phyloP scores from a whole-genome alignment of 768 basidiomycete species.

The Pluteus cervinus region DNA sequence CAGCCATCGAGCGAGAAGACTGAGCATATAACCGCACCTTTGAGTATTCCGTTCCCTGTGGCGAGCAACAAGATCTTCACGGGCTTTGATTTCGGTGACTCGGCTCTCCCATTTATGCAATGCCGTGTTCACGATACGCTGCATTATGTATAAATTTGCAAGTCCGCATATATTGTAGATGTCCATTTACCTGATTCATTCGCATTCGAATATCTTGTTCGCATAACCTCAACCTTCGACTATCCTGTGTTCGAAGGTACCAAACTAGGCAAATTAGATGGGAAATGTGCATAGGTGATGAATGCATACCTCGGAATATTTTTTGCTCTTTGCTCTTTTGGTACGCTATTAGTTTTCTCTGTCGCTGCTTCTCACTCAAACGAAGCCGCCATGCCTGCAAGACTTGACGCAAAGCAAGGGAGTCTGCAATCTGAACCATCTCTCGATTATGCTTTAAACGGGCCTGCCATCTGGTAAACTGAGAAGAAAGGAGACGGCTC shows the following conservation, averaged over 20 bases:
- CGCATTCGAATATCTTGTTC: constrained; percentile 5
- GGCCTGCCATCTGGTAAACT: too few species aligned
- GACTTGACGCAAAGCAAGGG: constrained; percentile 39
- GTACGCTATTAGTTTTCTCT: constrained; percentile 37
- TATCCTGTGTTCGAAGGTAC: constrained; percentile 2
- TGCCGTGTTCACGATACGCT: constrained; percentile 48
- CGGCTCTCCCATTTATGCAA: constrained; percentile 64
- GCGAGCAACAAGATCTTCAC: constrained; percentile 61
- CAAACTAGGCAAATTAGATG: constrained; percentile 7
- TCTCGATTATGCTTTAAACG: too few species aligned
- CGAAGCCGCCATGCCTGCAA: constrained; percentile 45
- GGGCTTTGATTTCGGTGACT: constrained; percentile 67
- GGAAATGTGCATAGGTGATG: neutral
- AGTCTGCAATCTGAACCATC: constrained; percentile 44
- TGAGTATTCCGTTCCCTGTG: constrained; percentile 26
- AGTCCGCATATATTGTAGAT: constrained; percentile 14
- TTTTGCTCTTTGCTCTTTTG: constrained; percentile 27
- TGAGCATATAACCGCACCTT: constrained; percentile 19
- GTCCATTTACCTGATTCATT: too few species aligned
- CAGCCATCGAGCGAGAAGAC: neutral
- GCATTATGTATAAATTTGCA: constrained; percentile 8
- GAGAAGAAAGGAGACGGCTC: too few species aligned
- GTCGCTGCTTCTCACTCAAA: constrained; percentile 36
- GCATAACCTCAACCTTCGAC: neutral
- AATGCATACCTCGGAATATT: constrained; percentile 9